A percentile compares a stretch with the other conserved stretches of the same genome.
These are phyloP conservation scores for Lindgomyces ingoldianus DNA, from an alignment of 495 filamentous ascomycete species.

Conservation along the genomic window DNA sequence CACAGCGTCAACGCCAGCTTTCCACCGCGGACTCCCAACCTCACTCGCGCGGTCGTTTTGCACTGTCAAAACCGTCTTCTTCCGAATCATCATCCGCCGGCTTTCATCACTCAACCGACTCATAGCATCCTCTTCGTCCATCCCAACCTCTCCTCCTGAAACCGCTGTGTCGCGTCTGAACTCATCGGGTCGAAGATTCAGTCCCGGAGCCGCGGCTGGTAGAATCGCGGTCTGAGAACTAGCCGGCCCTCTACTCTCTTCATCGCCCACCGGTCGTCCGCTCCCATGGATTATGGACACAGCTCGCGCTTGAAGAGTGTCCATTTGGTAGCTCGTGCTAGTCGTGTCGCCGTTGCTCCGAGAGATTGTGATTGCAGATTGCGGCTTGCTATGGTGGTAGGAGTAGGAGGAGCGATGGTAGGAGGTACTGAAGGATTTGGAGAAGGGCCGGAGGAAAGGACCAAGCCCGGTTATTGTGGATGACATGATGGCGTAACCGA, in stretches of 20 bases:
- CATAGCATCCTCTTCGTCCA: conserved; percentile 3
- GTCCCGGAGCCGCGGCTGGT: too few species aligned
- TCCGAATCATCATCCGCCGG: conserved; percentile 28
- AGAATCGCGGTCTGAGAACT: neutral
- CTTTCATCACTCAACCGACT: conserved; percentile 24
- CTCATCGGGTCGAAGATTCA: conserved; percentile 9
- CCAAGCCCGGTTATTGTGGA: conserved; percentile 26
- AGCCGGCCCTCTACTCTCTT: too few species aligned
- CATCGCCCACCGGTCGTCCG: neutral
- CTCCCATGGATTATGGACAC: neutral
- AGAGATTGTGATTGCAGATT: neutral
- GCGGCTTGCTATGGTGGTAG: neutral
- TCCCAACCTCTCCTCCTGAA: neutral
- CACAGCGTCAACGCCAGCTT: neutral
- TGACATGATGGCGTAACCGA: conserved; percentile 32
- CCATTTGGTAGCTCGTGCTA: too few species aligned
- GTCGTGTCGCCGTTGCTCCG: too few species aligned
- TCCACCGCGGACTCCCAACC: neutral
- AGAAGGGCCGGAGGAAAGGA: conserved; percentile 31
- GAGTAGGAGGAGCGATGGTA: conserved; percentile 10
- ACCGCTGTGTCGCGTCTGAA: conserved; percentile 3
- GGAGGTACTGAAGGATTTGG: neutral
- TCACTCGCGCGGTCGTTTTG: conserved; percentile 20
- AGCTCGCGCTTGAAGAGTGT: neutral
- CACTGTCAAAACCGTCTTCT: conserved; percentile 23